A percentile compares a stretch with the other conserved stretches of the same genome.
Evolutionary conservation across 1,284 basidiomycete genomes (phyloP).

Genomic region (Bondarzewia mesenterica): DNA sequence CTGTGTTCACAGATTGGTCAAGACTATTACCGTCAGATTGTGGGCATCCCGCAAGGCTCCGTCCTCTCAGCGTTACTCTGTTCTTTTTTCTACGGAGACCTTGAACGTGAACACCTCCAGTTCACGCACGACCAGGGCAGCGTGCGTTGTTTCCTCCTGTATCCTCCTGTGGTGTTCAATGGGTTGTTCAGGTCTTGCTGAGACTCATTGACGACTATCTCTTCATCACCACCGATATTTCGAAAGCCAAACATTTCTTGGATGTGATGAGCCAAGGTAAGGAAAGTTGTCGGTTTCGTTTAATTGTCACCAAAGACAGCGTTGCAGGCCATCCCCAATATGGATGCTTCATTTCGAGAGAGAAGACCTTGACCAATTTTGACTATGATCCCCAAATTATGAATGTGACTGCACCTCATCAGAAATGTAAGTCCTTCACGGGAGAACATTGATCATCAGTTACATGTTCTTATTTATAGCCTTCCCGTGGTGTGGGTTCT

Average conservation of each 20-base stretch:
- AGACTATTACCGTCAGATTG: conserved; percentile 75
- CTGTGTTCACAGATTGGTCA: conserved; percentile 54
- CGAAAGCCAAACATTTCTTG: conserved; percentile 67
- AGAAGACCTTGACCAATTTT: conserved; percentile 89
- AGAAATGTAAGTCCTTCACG: conserved; percentile 42
- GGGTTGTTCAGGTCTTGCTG: conserved; percentile 60
- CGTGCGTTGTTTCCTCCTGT: conserved; percentile 35
- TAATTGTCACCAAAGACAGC: neutral
- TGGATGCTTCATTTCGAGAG: conserved; percentile 82
- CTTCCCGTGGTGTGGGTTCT: conserved; percentile 88
- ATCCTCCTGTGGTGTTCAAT: neutral
- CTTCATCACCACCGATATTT: conserved; percentile 68
- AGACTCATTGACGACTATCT: conserved; percentile 94
- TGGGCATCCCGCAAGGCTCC: conserved; percentile 96
- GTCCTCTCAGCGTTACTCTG: conserved; percentile 86
- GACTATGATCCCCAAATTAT: conserved; percentile 49
- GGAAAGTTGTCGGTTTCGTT: neutral
- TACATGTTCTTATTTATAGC: conserved; percentile 30
- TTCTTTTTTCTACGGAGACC: conserved; percentile 88
- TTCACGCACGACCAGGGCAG: conserved; percentile 55
- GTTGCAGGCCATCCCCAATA: conserved; percentile 79
- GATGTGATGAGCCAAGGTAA: conserved; percentile 71
- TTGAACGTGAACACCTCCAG: conserved; percentile 62
- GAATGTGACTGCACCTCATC: conserved; percentile 41
- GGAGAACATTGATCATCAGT: neutral